A percentile compares a stretch with the other conserved stretches of the same genome.
Conservation (phyloP, 345 rosid genomes). For the Sisymbrium irio region DNA sequence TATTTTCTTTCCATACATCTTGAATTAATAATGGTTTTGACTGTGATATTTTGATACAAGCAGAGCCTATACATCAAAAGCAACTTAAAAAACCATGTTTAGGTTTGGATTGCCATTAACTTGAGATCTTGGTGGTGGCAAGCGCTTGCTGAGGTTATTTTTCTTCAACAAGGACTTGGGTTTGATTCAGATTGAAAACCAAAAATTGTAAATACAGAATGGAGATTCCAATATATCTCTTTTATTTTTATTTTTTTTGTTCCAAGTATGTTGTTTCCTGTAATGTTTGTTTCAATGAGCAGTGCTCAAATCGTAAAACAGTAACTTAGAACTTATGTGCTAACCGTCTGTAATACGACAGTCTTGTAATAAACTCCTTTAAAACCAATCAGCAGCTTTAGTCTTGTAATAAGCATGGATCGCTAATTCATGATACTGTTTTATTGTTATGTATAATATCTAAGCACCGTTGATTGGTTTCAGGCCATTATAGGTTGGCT, state of each 20-base stretch:
- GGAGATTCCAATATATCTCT: conserved; percentile 22
- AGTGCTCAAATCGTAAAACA: background rate
- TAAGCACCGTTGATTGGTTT: background rate
- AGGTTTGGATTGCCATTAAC: conserved; percentile 20
- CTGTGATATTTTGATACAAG: background rate
- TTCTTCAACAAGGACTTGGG: conserved; percentile 15
- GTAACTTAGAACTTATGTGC: background rate
- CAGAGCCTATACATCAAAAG: conserved; percentile 15
- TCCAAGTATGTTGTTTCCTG: conserved; percentile 21
- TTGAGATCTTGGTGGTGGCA: conserved; percentile 20
- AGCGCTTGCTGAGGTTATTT: conserved; percentile 18
- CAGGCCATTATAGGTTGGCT: background rate
- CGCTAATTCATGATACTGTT: too few species aligned
- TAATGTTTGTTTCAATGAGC: conserved; percentile 16
- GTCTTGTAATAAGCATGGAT: background rate
- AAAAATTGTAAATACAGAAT: conserved; percentile 28
- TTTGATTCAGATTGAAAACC: conserved; percentile 21
- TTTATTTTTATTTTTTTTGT: background rate
- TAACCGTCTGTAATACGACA: conserved; percentile 21
- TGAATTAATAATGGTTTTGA: background rate
- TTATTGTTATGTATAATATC: background rate
- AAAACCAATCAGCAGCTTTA: background rate
- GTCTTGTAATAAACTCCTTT: conserved; percentile 23
- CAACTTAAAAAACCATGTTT: background rate
- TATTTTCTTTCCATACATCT: background rate